phyloP scores from a whole-genome alignment of 352 stramenopile genomes.

The Blastocystis hominis region DNA sequence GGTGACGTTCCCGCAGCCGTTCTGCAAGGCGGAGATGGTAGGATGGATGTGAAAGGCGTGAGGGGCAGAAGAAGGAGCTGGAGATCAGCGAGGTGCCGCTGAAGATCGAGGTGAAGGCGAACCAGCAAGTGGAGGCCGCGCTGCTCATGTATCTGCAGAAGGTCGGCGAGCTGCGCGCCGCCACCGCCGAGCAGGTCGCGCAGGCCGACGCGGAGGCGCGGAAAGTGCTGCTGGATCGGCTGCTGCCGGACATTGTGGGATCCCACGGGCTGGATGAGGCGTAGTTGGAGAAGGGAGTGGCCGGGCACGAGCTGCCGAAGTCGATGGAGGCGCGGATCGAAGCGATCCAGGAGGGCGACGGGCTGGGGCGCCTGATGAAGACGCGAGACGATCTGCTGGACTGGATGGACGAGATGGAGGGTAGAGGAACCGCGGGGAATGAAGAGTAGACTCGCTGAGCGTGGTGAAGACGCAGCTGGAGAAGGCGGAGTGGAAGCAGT shows the following conservation, averaged over 20 bases:
- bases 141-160: not conserved
- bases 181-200: not conserved
- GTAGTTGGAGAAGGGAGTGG: conserved; percentile 3
- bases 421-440: not conserved
- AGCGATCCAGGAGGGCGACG: not conserved
- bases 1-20: not conserved
- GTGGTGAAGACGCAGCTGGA: not conserved
- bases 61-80: not conserved
- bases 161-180: not conserved
- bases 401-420: not conserved
- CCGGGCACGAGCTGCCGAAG: not conserved
- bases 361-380: not conserved
- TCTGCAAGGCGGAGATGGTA: not conserved
- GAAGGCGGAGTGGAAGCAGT: not conserved
- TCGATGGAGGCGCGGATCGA: not conserved
- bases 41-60: not conserved
- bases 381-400: not conserved
- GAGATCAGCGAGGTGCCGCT: not conserved
- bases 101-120: not conserved
- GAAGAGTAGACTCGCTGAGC: not conserved
- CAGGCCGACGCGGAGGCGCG: not conserved
- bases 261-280: not conserved
- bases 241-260: conserved; percentile 34
- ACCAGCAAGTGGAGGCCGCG: not conserved
- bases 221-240: conserved; percentile 2